These are phyloP conservation scores for Ogataea degrootiae DNA, from an alignment of 805 yeast species.

Conservation along the genomic window DNA sequence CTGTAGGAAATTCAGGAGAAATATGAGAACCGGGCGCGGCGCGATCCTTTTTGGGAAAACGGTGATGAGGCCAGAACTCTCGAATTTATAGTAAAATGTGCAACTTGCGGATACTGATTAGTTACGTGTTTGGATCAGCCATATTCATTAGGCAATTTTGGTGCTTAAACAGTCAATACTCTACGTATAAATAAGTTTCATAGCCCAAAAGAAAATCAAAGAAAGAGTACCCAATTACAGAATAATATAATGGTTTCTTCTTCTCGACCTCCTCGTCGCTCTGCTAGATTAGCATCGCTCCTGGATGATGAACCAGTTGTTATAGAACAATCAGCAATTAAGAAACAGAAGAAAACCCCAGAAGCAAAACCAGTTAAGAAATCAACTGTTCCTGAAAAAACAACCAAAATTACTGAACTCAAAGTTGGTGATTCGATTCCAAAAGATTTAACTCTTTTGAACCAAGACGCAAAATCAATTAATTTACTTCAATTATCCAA, in stretches of 20 bases:
- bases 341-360: neutral
- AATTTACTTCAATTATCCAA: conserved; percentile 23
- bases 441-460: conserved; percentile 46
- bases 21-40: no score
- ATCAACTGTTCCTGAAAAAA: conserved; percentile 1
- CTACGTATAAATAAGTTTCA: no score
- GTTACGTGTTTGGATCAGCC: no score
- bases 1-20: no score
- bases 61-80: no score
- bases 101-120: no score
- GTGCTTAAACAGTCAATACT: no score
- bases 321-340: neutral
- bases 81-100: no score
- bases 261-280: conserved; percentile 1
- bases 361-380: neutral
- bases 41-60: no score
- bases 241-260: neutral
- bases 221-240: no score
- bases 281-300: neutral
- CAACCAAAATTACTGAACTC: conserved; percentile 1
- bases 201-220: no score
- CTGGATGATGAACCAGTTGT: neutral
- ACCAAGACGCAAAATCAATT: conserved; percentile 47
- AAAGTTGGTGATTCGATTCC: conserved; percentile 19
- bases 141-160: no score